These are phyloP conservation scores for Hagleromyces aurorensis DNA, from an alignment of 805 yeast genomes.

Conservation along the genomic window DNA sequence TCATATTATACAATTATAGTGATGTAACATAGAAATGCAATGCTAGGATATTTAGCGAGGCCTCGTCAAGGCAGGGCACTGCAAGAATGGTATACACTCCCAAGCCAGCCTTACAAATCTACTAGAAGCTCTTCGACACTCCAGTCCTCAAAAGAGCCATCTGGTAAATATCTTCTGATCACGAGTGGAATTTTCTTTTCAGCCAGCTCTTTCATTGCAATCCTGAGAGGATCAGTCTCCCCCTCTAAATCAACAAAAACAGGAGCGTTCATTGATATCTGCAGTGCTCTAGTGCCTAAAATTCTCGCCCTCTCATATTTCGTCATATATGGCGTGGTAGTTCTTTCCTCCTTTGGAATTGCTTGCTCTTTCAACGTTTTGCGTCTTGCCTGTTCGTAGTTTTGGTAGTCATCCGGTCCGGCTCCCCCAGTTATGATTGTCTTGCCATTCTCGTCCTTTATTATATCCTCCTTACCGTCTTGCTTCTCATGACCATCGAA, in stretches of 20 bases:
- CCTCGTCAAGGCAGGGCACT: too few relatives aligned
- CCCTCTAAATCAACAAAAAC: constrained; percentile 97
- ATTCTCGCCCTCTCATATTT: constrained; percentile 97
- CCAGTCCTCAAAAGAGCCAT: constrained; percentile 97
- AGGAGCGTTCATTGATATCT: constrained; percentile 97
- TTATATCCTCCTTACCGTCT: constrained; percentile 30
- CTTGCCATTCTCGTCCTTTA: constrained; percentile 55
- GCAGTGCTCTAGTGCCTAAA: constrained; percentile 94
- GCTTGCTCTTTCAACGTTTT: constrained; percentile 75
- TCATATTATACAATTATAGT: constrained; percentile 6
- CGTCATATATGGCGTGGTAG: constrained; percentile 98
- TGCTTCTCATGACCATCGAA: constrained; percentile 28
- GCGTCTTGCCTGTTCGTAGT: constrained; percentile 35
- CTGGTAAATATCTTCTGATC: constrained; percentile 92
- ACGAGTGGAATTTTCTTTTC: constrained; percentile 94
- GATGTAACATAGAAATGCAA: background rate
- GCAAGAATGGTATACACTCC: constrained; percentile 4
- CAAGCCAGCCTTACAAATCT: constrained; percentile 43
- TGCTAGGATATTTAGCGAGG: too few relatives aligned
- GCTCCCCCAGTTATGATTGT: constrained; percentile 64
- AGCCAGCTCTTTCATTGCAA: constrained; percentile 92
- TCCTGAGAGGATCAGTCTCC: constrained; percentile 96
- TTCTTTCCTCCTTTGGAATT: constrained; percentile 78
- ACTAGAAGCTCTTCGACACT: constrained; percentile 96
- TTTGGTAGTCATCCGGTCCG: constrained; percentile 46